phyloP scores from a whole-genome alignment of 176 grass and related monocot species.

The Tillandsia leiboldiana region DNA sequence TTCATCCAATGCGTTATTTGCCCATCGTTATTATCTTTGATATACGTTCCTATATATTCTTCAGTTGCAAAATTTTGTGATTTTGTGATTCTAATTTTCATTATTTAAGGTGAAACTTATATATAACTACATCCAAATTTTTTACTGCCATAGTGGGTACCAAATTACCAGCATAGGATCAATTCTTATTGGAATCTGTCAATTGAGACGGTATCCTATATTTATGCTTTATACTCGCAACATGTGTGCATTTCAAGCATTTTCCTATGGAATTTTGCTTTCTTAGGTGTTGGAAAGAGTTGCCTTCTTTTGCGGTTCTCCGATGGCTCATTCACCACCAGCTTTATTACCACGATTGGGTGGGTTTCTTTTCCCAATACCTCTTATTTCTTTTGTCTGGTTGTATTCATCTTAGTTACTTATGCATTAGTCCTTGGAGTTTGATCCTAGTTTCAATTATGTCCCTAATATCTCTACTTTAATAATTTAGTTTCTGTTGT shows the following conservation, averaged over 20 bases:
- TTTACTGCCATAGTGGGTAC: too few relatives aligned
- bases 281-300: slow-evolving; percentile 90
- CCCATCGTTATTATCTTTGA: too few relatives aligned
- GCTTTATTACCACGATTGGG: slow-evolving; percentile 95
- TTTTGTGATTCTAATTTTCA: too few relatives aligned
- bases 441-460: too few relatives aligned
- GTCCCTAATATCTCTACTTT: too few relatives aligned
- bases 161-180: not conserved
- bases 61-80: too few relatives aligned
- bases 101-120: too few relatives aligned
- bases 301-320: slow-evolving; percentile 88
- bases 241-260: not conserved
- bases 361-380: slow-evolving; percentile 19
- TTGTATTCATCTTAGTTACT: not conserved
- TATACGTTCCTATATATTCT: too few relatives aligned
- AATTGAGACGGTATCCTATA: not conserved
- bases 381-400: not conserved
- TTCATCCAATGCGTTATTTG: too few relatives aligned
- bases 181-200: not conserved
- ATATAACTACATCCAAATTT: too few relatives aligned
- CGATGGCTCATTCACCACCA: slow-evolving; percentile 93
- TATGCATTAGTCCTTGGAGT: not conserved
- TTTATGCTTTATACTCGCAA: not conserved
- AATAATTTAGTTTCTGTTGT: too few relatives aligned
- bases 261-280: not conserved